Percentiles rank a stretch among this genome's conserved stretches.
phyloP scores from a whole-genome alignment of 208 protist species.

The Leishmania martiniquensis region DNA sequence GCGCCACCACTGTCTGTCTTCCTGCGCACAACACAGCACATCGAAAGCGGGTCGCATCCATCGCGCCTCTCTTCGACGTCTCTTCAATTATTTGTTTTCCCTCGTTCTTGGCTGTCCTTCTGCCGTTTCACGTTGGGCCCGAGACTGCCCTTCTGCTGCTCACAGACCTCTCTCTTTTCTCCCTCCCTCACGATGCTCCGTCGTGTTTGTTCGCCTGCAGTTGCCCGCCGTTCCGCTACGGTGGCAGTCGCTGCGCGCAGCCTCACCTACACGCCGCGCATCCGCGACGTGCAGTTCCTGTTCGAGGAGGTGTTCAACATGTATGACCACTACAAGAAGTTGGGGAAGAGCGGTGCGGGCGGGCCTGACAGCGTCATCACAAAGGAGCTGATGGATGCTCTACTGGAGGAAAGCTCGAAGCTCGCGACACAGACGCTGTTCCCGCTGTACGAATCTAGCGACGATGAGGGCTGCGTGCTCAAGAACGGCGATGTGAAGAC shows the following conservation, averaged over 20 bases:
- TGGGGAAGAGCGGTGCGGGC: constrained; percentile 36
- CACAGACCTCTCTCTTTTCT: background rate
- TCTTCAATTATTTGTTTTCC: background rate
- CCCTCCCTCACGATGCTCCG: constrained; percentile 43
- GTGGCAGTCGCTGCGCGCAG: constrained; percentile 25
- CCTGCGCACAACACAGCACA: background rate
- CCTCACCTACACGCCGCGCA: constrained; percentile 54
- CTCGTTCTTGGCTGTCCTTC: background rate
- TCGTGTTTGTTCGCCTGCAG: constrained; percentile 28
- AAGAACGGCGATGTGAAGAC: constrained; percentile 63
- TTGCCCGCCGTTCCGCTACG: constrained; percentile 2
- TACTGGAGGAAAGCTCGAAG: constrained; percentile 72
- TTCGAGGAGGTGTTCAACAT: constrained; percentile 87
- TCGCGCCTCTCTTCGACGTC: background rate
- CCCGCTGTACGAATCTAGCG: constrained; percentile 62
- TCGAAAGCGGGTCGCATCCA: background rate
- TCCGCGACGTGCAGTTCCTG: constrained; percentile 71
- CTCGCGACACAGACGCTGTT: constrained; percentile 59
- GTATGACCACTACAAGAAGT: constrained; percentile 75
- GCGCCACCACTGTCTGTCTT: background rate
- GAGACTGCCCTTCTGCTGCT: background rate
- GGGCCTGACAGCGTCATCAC: constrained; percentile 36
- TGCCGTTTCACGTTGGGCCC: background rate
- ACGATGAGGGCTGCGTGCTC: constrained; percentile 58
- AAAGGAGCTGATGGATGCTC: constrained; percentile 76